These are phyloP conservation scores for Serendipita sp. DNA, from an alignment of 768 basidiomycete species.

Conservation along the genomic window DNA sequence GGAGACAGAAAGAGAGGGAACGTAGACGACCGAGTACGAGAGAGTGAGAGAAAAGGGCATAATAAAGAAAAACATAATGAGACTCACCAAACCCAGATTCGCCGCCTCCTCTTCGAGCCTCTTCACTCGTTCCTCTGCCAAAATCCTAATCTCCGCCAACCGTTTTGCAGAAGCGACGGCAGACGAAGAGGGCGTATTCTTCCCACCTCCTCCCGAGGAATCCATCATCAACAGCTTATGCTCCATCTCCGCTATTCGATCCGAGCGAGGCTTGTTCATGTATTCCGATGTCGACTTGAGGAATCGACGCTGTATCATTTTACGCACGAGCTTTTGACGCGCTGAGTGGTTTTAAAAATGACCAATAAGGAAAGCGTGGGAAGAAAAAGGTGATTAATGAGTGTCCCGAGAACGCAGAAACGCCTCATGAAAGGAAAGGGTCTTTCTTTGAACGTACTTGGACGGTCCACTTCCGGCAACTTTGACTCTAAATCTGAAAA, in stretches of 20 bases:
- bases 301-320: conserved; percentile 50
- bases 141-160: conserved; percentile 52
- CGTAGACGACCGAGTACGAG: too few species aligned
- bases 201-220: conserved; percentile 53
- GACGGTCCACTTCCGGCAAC: conserved; percentile 25
- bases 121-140: conserved; percentile 45
- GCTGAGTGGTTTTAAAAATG: not conserved
- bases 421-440: too few species aligned
- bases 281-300: conserved; percentile 64
- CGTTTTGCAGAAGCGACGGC: conserved; percentile 75
- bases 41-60: too few species aligned
- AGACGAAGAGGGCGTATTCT: conserved; percentile 24
- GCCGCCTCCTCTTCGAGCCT: conserved; percentile 62
- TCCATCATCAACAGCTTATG: conserved; percentile 29
- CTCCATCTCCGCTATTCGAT: conserved; percentile 31
- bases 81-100: conserved; percentile 52
- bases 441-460: not conserved
- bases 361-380: not conserved
- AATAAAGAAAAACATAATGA: not conserved
- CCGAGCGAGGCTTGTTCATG: conserved; percentile 65
- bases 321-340: not conserved
- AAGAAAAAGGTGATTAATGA: too few species aligned
- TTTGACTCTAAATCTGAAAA: conserved; percentile 43
- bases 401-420: too few species aligned
- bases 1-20: too few species aligned